A percentile compares a stretch with the other conserved stretches of the same genome.
phyloP scores from a whole-genome alignment of 1,139 yeast genomes.

The Pneumocystis oryctolagi region DNA sequence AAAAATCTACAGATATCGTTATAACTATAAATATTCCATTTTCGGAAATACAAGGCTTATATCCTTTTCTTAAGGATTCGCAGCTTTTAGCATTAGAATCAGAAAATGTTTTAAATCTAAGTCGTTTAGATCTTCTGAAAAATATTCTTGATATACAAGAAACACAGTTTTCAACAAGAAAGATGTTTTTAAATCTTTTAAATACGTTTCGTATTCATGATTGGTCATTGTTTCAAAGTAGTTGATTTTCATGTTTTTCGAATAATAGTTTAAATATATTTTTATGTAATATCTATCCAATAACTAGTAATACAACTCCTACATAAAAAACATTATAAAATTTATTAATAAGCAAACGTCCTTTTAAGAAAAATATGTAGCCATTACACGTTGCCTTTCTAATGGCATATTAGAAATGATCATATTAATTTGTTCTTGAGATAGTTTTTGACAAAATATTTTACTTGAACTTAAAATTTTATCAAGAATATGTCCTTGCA shows the following conservation, averaged over 20 bases:
- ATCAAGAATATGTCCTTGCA: conserved; percentile 57
- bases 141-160: background rate
- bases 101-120: background rate
- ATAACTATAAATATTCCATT: conserved; percentile 1
- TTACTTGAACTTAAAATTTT: conserved; percentile 39
- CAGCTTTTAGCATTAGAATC: background rate
- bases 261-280: background rate
- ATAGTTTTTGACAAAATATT: background rate
- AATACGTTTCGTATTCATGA: background rate
- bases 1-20: background rate
- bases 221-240: background rate
- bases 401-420: background rate
- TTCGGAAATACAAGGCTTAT: background rate
- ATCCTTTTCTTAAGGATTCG: background rate
- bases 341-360: background rate
- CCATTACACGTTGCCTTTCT: background rate
- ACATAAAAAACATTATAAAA: background rate
- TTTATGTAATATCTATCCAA: background rate
- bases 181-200: background rate
- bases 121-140: background rate
- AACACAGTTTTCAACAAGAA: background rate
- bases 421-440: background rate
- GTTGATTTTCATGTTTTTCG: background rate
- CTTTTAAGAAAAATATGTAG: background rate
- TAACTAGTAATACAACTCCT: background rate